Base-by-base conservation (phyloP, 441 rosid genomes). In the Corymbia citriodora region DNA sequence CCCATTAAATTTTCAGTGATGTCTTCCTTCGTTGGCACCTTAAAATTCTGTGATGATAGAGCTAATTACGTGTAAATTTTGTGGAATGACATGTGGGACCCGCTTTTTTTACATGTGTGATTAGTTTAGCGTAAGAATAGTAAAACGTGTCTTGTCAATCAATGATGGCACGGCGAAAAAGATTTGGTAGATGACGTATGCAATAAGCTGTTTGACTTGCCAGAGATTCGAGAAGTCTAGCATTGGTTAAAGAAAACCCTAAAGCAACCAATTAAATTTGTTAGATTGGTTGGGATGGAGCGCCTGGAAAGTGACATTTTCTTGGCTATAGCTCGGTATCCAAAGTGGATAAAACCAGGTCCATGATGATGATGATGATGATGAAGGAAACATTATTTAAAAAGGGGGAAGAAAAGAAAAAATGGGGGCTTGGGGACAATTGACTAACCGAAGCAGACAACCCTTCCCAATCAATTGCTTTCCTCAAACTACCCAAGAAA, bases 401-500 rank as follows among this genome's bases (percentile, higher is more conserved):
- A 45, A 45, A 13, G 6, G 74, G 31, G 8, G 6, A 72, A 6
- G 2, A 29, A 13, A 27, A 61, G 12, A 12, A 40, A 74, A 12
- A 40, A 68, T 4, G 45, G 12, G 79, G 9, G 79, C 33, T 31
- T 45, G 85, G 6, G 70, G 29, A 7, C 72, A 79, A 89, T 54
- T 40, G 90, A 74, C 87, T 54, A 45, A 55, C 70, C 48, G 90
- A 79, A 89, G 82, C n/a, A n/a, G 45, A 11, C 87, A 7, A 50
- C 27, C 87, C n/a, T 52, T 74, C 87, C n/a, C 79, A 87, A 83
- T 82, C 90, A 57, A 57, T 89, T 49, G 90, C 90, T 82, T 48
- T 89, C 90, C 82, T 61, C 45, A 89, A 89, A 82, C 90, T 54
- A 89, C 90, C 88, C 23, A 50, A 54, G n/a, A 88, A 72, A 19